Evolutionary conservation across 2,329 filamentous ascomycete species (phyloP).

Genomic region (Ophioceras dolichostomum): DNA sequence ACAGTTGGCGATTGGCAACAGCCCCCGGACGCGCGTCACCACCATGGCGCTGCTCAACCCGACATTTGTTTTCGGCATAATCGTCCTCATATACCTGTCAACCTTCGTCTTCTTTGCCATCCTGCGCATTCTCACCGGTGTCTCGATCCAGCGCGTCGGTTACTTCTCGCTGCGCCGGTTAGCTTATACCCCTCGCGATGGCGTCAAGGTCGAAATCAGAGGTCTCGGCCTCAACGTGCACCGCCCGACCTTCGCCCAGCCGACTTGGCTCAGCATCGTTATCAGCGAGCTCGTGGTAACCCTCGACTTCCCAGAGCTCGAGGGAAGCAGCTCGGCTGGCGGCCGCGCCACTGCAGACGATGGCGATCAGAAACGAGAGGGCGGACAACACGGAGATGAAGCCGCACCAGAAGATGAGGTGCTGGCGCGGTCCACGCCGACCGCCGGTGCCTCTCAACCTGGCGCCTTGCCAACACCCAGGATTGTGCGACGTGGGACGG

Average conservation of each 20-base stretch:
- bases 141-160: constrained; percentile 92
- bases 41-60: constrained; percentile 56
- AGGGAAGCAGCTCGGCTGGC: constrained; percentile 28
- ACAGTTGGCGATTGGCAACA: too few relatives aligned
- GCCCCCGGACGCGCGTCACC: too few relatives aligned
- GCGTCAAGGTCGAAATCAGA: constrained; percentile 78
- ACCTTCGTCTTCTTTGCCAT: constrained; percentile 92
- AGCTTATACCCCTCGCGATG: constrained; percentile 80
- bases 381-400: too few relatives aligned
- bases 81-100: constrained; percentile 77
- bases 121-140: constrained; percentile 78
- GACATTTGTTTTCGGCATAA: constrained; percentile 75
- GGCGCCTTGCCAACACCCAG: too few relatives aligned
- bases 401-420: too few relatives aligned
- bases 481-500: constrained; percentile 15
- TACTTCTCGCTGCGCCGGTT: constrained; percentile 86
- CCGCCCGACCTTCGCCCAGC: constrained; percentile 90
- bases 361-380: background rate
- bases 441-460: too few relatives aligned
- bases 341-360: constrained; percentile 18
- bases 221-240: constrained; percentile 82
- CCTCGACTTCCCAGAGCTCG: constrained; percentile 59
- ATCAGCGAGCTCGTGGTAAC: constrained; percentile 77
- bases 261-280: constrained; percentile 89
- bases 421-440: constrained; percentile 6